Evolutionary conservation across 768 basidiomycete species (phyloP), one percentile per base, ranked within the genome.

Genomic region (Lentinula edodes): DNA sequence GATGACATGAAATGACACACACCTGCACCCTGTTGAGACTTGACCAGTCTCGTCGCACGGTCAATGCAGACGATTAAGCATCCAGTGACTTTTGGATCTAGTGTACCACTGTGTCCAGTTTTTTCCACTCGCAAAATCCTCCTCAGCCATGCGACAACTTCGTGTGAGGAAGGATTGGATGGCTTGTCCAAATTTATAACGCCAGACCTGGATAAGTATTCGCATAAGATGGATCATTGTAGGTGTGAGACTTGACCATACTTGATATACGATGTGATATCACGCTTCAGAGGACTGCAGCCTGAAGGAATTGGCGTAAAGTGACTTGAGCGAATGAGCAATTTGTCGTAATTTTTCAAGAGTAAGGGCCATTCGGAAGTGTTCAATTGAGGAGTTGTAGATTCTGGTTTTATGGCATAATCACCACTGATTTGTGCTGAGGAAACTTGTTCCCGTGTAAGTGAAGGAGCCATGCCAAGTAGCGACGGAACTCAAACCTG

Each of bases 121-220:
- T 99, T 98, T 75, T 98, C 97, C 28, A 91, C 93, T 20, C 95
- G 88, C 58, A 99, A 75, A 65, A 99, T 99, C n/a, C 97, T 86
- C 67, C 95, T 85, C 64, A 99, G 77, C 97, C 97, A 99, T 15
- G 97, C 97, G 66, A 99, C 97, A 58, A 99, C 97, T 80, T 99
- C 97, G 75, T 99, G 97, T 5, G 95, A 96, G 16, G 95, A 97
- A 3, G 96, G 96, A 76, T 98, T 99, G 36, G 96, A 98, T 23
- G 97, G 97, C 72, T 99, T 99, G 84, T 99, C 97, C 66, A 99
- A 82, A 78, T 99, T 99, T 73, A 99, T 99, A 58, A 98, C 93
- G 67, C 97, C 97, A 66, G 95, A 93, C 80, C 94, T 96, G 65
- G 6, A n/a, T 3, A 15, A n/a, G 15, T 18, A 23, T 6, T 10